Percentiles rank a stretch among this genome's conserved stretches.
Conservation (phyloP, 768 basidiomycete genomes). For the Psilocybe cubensis region DNA sequence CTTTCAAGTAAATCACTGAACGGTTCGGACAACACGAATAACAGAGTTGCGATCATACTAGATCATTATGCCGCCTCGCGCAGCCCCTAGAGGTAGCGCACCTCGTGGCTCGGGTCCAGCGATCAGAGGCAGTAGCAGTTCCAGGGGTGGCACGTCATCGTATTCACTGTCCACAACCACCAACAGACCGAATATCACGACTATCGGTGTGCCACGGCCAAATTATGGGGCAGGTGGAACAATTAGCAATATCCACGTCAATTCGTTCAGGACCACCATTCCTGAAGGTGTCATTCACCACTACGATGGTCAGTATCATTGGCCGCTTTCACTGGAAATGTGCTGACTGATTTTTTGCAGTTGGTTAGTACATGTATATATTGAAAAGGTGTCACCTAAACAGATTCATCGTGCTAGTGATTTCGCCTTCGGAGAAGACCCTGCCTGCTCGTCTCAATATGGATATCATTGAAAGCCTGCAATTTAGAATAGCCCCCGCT, state of each 20-base stretch:
- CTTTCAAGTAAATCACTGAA: neutral
- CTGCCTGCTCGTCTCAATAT: conserved; percentile 71
- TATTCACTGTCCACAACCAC: conserved; percentile 26
- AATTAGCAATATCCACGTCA: conserved; percentile 45
- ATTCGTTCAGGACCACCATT: conserved; percentile 67
- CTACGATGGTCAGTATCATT: conserved; percentile 70
- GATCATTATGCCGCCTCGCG: conserved; percentile 49
- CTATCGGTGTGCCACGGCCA: conserved; percentile 72
- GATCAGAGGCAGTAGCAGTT: conserved; percentile 33
- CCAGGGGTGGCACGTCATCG: conserved; percentile 21
- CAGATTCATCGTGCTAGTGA: conserved; percentile 42
- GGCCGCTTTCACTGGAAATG: conserved; percentile 2
- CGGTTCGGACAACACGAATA: neutral
- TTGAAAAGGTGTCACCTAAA: neutral
- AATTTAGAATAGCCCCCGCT: conserved; percentile 57
- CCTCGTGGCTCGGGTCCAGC: conserved; percentile 32
- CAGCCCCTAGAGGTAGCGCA: conserved; percentile 28
- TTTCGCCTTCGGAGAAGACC: conserved; percentile 68
- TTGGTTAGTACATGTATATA: conserved; percentile 40
- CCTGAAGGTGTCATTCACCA: conserved; percentile 71
- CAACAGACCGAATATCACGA: conserved; percentile 41
- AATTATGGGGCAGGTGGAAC: conserved; percentile 63
- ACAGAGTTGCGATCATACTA: neutral
- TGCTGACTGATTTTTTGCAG: conserved; percentile 29
- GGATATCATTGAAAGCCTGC: conserved; percentile 68